Evolutionary conservation across 148 eudicot species (phyloP).

Genomic region (Camellia sinensis): DNA sequence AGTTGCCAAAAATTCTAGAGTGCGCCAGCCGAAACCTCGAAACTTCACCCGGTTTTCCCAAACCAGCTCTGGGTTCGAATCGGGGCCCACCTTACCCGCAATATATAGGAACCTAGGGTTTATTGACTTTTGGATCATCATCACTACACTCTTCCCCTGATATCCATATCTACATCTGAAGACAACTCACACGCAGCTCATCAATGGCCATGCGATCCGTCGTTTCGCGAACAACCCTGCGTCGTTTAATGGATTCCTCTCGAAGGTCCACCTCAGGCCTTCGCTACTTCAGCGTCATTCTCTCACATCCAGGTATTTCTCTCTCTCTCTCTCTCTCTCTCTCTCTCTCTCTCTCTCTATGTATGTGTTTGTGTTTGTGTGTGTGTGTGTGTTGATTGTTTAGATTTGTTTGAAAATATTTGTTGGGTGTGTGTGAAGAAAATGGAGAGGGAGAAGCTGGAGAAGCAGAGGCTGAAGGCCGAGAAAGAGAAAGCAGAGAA

Average conservation of each 20-base stretch:
- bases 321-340: no score
- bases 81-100: no score
- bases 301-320: conserved; percentile 50
- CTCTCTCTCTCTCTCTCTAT: no score
- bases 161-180: no score
- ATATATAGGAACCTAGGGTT: no score
- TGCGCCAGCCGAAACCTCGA: no score
- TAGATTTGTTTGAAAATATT: conserved; percentile 20
- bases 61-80: no score
- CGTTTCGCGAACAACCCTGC: conserved; percentile 28
- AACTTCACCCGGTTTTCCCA: no score
- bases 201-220: conserved; percentile 54
- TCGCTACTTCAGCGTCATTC: conserved; percentile 54
- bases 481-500: conserved; percentile 35
- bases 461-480: conserved; percentile 19
- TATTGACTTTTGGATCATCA: no score
- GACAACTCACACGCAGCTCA: not conserved
- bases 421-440: conserved; percentile 30
- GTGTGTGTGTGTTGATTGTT: not conserved
- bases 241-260: conserved; percentile 33
- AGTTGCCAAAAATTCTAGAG: no score
- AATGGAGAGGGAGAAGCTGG: conserved; percentile 52
- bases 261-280: conserved; percentile 25
- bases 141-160: no score
- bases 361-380: no score